Percentiles rank a stretch among this genome's conserved stretches.
Conservation (phyloP, 495 filamentous ascomycete species). For the Aspergillus olivimuriae region DNA sequence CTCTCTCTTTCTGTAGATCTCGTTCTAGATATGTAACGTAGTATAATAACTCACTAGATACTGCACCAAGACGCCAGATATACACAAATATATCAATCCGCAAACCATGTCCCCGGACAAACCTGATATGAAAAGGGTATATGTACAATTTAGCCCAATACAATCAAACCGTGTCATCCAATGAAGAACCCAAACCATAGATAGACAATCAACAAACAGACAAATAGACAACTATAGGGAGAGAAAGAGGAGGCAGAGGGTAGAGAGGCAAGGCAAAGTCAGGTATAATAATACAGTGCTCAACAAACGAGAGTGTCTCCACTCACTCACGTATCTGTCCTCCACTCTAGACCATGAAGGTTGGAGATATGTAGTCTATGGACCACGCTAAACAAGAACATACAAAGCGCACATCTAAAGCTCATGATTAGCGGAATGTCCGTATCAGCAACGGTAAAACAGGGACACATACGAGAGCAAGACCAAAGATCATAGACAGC, state of each 20-base stretch:
- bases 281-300: no score
- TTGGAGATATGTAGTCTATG: background rate
- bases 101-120: no score
- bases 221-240: background rate
- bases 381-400: slow-evolving; percentile 6
- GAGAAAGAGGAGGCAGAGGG: slow-evolving; percentile 1
- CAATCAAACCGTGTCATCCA: background rate
- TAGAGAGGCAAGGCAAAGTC: no score
- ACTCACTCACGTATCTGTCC: no score
- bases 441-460: background rate
- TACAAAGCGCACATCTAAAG: slow-evolving; percentile 8
- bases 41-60: no score
- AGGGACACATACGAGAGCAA: slow-evolving; percentile 64
- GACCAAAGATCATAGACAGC: slow-evolving; percentile 88
- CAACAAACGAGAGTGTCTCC: no score
- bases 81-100: no score
- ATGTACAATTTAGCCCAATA: no score
- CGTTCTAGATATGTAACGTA: background rate
- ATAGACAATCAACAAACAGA: background rate
- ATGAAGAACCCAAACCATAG: background rate
- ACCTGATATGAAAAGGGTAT: no score
- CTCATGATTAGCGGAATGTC: background rate
- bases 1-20: background rate
- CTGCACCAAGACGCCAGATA: no score
- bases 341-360: no score